Evolutionary conservation across 139 green algal species (phyloP).

Genomic region (Micractinium conductrix): DNA sequence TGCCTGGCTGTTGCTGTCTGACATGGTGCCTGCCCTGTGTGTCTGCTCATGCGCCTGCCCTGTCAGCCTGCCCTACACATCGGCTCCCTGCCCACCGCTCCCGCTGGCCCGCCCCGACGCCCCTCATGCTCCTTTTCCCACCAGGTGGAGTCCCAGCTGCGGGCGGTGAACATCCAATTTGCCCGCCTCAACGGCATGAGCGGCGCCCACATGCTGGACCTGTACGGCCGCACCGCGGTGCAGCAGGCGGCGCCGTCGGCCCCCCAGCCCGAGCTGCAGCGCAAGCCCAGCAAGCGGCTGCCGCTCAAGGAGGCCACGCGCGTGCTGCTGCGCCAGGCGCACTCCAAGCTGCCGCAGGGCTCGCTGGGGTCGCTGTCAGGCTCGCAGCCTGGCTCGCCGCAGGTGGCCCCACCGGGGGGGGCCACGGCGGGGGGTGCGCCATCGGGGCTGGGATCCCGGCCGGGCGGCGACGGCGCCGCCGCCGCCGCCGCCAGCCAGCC

Average conservation of each 20-base stretch:
- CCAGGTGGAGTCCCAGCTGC: slow-evolving; percentile 61
- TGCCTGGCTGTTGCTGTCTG: neutral
- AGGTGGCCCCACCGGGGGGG: too few species aligned
- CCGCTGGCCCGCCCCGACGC: neutral
- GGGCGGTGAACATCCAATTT: slow-evolving; percentile 54
- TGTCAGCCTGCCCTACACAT: too few species aligned
- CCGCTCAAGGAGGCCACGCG: slow-evolving; percentile 25
- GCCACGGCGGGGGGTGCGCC: too few species aligned
- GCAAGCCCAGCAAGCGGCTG: slow-evolving; percentile 25
- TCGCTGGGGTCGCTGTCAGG: neutral
- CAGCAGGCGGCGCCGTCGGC: neutral
- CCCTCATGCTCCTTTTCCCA: neutral
- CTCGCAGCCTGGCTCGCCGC: neutral
- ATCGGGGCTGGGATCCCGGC: neutral
- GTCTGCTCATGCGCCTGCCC: neutral
- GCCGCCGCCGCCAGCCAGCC: neutral
- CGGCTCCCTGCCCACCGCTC: neutral
- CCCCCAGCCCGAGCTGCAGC: neutral
- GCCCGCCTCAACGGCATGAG: slow-evolving; percentile 49
- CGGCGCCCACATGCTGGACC: slow-evolving; percentile 47
- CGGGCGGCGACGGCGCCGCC: neutral
- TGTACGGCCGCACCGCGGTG: slow-evolving; percentile 52
- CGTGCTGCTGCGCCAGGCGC: neutral
- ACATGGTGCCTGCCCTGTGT: too few species aligned
- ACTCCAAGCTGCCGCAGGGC: slow-evolving; percentile 20